Base-by-base conservation (phyloP, 352 stramenopile species). In the Aphanomyces astaci region DNA sequence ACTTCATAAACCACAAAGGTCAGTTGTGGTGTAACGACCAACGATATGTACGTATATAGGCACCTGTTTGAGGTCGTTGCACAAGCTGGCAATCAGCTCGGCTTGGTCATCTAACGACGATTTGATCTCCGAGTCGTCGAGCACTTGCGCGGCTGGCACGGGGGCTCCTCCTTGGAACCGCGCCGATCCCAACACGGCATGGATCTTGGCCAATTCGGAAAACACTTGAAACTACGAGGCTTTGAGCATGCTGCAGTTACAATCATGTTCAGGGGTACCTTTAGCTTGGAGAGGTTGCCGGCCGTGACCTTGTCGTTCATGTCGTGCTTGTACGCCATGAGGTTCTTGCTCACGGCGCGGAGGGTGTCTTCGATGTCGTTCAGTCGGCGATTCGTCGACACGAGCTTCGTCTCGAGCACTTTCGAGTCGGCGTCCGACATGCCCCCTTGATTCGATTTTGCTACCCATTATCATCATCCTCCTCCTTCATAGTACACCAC, bases 401-500 rank as follows among this genome's bases (percentile, higher is more conserved):
- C 49, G 46, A 70, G 51, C 28, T 72, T 68, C 27, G 66, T 72
- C 28, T 72, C 63, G 19, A 66, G 49, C 27, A 70, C 45, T 49
- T 72, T 70, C 22, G 22, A 28, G 24, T 68, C 66, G n/a, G 39
- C 36, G 31, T 43, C 33, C 3, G 28, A 62, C 43, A 60, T 31
- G 3, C 11, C 17, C 10, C 13, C 27, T 11, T 11, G 7, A 33
- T 40, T 36, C n/a, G 43, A n/a, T 45, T 19, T 13, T 66, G 59
- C 25, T 9, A 33, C 2, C 7, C 3, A 27, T 27, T 64, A 52
- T 46, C 9, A 46, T n/a, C n/a, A n/a, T n/a, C n/a, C n/a, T n/a
- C n/a, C n/a, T n/a, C n/a, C n/a, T n/a, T n/a, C n/a, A n/a, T n/a
- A n/a, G n/a, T n/a, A n/a, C n/a, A n/a, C n/a, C n/a, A n/a, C n/a